These are phyloP conservation scores for Paraconiothyrium brasiliense DNA, from an alignment of 2,329 filamentous ascomycete species.

Conservation along the genomic window DNA sequence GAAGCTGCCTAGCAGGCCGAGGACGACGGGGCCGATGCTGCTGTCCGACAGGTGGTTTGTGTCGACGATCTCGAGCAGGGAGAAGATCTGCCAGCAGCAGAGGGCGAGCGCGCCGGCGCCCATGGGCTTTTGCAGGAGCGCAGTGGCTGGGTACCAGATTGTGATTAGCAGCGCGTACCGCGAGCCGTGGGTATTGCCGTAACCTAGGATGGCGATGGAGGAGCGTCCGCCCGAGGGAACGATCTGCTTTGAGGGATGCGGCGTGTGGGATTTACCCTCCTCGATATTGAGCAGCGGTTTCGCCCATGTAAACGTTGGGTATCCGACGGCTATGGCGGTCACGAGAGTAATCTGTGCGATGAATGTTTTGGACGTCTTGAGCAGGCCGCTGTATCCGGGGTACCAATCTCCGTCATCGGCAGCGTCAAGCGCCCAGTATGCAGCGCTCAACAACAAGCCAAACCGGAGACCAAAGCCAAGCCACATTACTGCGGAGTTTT, in stretches of 20 bases:
- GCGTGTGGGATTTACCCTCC: slow-evolving; percentile 37
- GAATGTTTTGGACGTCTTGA: slow-evolving; percentile 80
- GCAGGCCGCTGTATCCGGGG: slow-evolving; percentile 55
- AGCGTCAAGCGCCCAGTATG: slow-evolving; percentile 90
- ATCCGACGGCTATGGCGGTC: slow-evolving; percentile 82
- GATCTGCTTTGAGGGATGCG: slow-evolving; percentile 44
- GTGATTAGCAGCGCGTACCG: slow-evolving; percentile 86
- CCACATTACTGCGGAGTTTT: slow-evolving; percentile 86
- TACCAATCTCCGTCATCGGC: slow-evolving; percentile 89
- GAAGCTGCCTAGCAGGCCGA: slow-evolving; percentile 89
- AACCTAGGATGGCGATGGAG: slow-evolving; percentile 82
- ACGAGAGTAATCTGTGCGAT: slow-evolving; percentile 83
- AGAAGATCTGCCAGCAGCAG: slow-evolving; percentile 88
- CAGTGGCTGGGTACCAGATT: slow-evolving; percentile 78
- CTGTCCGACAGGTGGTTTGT: slow-evolving; percentile 70
- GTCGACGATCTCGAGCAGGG: slow-evolving; percentile 72
- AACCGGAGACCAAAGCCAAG: slow-evolving; percentile 80
- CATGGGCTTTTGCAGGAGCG: slow-evolving; percentile 93
- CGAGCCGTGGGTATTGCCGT: slow-evolving; percentile 90
- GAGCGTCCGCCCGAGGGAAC: slow-evolving; percentile 44
- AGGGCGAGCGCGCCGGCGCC: slow-evolving; percentile 84
- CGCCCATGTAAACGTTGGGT: slow-evolving; percentile 84
- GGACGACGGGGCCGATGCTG: slow-evolving; percentile 82
- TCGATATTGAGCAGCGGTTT: slow-evolving; percentile 84
- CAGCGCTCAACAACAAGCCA: slow-evolving; percentile 77